Base-by-base conservation (phyloP, 345 rosid species). In the Jatropha curcas region DNA sequence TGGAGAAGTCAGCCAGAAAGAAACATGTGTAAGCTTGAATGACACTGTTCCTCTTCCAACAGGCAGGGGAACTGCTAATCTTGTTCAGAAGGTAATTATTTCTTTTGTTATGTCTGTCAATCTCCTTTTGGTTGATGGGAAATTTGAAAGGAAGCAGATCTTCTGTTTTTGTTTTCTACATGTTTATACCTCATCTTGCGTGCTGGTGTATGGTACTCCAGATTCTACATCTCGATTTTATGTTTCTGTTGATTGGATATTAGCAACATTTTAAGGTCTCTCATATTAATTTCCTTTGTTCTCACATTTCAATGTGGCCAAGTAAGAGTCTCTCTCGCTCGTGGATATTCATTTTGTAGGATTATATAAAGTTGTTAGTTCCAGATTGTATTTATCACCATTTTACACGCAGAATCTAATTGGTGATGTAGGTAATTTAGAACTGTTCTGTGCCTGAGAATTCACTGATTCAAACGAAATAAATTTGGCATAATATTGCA, bases 1-100 rank as follows among this genome's bases (percentile, higher is more conserved):
- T 41, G 94, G 97, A 59, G 98, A 94, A 85, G 60, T 86, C 70
- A 92, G 85, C 78, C 86, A 85, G 82, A 94, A 83, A 72, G 98
- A 94, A 76, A 90, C 97, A 17, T 92, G 92, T 69, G 86, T 94
- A 75, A 78, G 74, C 77, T 83, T 94, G 87, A 77, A 74, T 55
- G 94, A 92, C 65, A 84, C 86, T 28, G 72, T 88, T 82, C 78
- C 89, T 52, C 75, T 85, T 72, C 82, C 84, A 0, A 72, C 66
- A 35, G 82, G 93, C 60, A 89, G 80, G 80, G 92, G 91, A 75
- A 85, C 87, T 50, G 76, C 89, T 50, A 82, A 94, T 82, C 97
- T 94, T n/a, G 81, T 88, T 68, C 97, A 92, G 84, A 92, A 90
- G 93, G 97, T 92, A 78, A 70, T 45, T 68, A 9, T 72, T 0